A percentile compares a stretch with the other conserved stretches of the same genome.
Evolutionary conservation across 495 filamentous ascomycete genomes (phyloP).

Genomic region (Penicillium tannophilum): DNA sequence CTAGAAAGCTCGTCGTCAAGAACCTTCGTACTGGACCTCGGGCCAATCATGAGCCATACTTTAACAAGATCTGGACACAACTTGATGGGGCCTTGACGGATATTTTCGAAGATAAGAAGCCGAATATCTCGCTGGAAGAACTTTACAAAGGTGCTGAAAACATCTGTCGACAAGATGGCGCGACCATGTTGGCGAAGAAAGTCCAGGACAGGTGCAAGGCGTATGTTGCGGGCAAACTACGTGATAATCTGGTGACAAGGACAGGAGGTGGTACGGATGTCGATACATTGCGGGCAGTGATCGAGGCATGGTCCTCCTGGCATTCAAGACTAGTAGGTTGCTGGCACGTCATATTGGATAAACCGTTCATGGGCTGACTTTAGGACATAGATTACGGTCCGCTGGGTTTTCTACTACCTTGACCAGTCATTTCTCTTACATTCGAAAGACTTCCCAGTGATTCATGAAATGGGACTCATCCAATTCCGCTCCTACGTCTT

Average conservation of each 20-base stretch:
- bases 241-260: slow-evolving; percentile 52
- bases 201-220: slow-evolving; percentile 63
- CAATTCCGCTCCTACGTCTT: slow-evolving; percentile 60
- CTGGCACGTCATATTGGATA: no score
- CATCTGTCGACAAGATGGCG: slow-evolving; percentile 74
- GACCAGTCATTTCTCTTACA: slow-evolving; percentile 86
- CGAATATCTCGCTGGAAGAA: slow-evolving; percentile 73
- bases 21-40: slow-evolving; percentile 68
- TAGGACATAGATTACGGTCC: slow-evolving; percentile 61
- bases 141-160: slow-evolving; percentile 90
- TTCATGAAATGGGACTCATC: slow-evolving; percentile 62
- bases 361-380: slow-evolving; percentile 13
- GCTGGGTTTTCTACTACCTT: slow-evolving; percentile 88
- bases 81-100: slow-evolving; percentile 70
- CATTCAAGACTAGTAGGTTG: slow-evolving; percentile 67
- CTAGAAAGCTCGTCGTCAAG: slow-evolving; percentile 86
- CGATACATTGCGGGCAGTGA: slow-evolving; percentile 63
- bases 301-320: slow-evolving; percentile 78
- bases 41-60: slow-evolving; percentile 68
- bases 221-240: slow-evolving; percentile 60
- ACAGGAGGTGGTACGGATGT: slow-evolving; percentile 55
- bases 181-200: slow-evolving; percentile 62
- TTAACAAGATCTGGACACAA: slow-evolving; percentile 68
- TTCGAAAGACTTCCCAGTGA: slow-evolving; percentile 52
- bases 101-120: slow-evolving; percentile 66